Base-by-base conservation (phyloP, 2,329 filamentous ascomycete species). In the Colletotrichum sidae region DNA sequence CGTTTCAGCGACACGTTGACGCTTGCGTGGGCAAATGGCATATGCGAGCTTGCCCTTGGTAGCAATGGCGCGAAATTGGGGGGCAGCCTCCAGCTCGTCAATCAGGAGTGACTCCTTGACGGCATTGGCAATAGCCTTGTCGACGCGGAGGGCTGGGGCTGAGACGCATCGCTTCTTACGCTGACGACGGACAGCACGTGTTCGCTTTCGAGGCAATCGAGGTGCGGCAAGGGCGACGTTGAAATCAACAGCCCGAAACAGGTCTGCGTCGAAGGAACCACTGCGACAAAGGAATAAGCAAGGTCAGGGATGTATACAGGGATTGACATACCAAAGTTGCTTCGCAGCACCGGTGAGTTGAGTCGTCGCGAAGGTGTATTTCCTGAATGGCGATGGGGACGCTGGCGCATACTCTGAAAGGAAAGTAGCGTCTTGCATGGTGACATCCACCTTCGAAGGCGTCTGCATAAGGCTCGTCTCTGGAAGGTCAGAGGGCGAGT, bases 361-460 rank as follows among this genome's bases (percentile, higher is more conserved):
- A 15, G 2, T 5, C 0, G 62, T 56, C 9, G 47, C 46, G 25
- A 62, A 47, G 4, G 41, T 39, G 33, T 47, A 44, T 5, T 39
- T 34, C 15, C 52, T 46, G 15, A 39, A 34, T 25, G 54, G 54
- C 4, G 52, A 42, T 0, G 52, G 38, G 7, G 58, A 54, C 8
- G 58, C 46, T 46, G 11, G 52, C 11, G 34, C 11, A 13, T 62
- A 38, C 11, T 65, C 62, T 8, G 62, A 65, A 35, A 65, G 42
- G 58, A 61, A 56, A 1, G 62, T 65, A 2, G 62, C 41, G 17
- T 65, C 62, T 13, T 62, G 58, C 62, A 65, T 65, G 2, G 62
- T 62, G 1, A 49, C 49, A 38, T 65, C 62, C 2, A 46, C 10
- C 35, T 62, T 65, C 1, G 52, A 62, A n/a, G 62, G 62, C 3